phyloP scores from a whole-genome alignment of 768 basidiomycete genomes.

The Pulveroboletus sp. region DNA sequence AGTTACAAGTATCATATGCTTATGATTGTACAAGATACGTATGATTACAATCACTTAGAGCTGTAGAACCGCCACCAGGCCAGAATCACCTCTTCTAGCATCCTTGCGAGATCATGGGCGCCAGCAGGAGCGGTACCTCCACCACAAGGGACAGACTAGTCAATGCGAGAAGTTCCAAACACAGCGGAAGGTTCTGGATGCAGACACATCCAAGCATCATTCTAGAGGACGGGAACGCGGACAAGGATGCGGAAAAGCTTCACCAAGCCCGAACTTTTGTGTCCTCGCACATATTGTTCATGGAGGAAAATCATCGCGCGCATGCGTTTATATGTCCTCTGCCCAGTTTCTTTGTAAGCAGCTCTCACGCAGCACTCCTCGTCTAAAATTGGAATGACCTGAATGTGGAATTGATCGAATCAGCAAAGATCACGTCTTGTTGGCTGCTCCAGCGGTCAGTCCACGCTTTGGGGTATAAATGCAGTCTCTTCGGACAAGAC shows the following conservation, averaged over 20 bases:
- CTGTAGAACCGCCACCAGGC: constrained; percentile 36
- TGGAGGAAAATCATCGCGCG: constrained; percentile 14
- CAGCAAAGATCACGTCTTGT: neutral
- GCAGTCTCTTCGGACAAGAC: constrained; percentile 2
- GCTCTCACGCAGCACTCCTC: constrained; percentile 44
- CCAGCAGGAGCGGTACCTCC: constrained; percentile 74
- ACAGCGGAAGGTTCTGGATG: constrained; percentile 34
- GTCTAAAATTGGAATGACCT: constrained; percentile 9
- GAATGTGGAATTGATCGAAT: neutral
- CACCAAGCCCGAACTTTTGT: constrained; percentile 89
- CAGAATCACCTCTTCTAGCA: constrained; percentile 35
- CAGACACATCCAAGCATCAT: constrained; percentile 36
- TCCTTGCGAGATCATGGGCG: constrained; percentile 57
- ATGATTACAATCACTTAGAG: neutral
- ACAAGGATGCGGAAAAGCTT: constrained; percentile 82
- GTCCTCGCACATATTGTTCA: constrained; percentile 84
- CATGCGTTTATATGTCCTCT: constrained; percentile 15
- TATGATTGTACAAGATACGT: too few relatives aligned
- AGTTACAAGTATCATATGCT: too few relatives aligned
- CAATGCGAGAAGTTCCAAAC: constrained; percentile 39
- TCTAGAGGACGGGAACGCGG: constrained; percentile 96
- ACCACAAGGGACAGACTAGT: constrained; percentile 40
- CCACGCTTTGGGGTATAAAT: constrained; percentile 26
- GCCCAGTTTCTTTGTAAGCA: constrained; percentile 40
- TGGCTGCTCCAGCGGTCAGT: neutral